Evolutionary conservation across 2,329 filamentous ascomycete genomes (phyloP), one percentile per base, ranked within the genome.

Genomic region (Aureobasidium melanogenum): DNA sequence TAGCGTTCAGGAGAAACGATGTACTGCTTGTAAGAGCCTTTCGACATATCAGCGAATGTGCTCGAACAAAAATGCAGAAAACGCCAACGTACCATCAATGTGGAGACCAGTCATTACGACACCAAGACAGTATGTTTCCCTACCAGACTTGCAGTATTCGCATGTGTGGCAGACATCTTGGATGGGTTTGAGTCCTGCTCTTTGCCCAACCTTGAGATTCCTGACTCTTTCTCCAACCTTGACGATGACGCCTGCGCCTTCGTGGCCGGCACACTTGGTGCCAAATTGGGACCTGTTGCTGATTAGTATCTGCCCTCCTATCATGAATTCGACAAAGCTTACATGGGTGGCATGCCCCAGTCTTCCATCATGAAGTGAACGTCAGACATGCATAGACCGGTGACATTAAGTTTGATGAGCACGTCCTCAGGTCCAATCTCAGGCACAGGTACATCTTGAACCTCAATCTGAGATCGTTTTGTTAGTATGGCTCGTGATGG

Each of bases 21-120:
- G 68, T 86, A 86, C 68, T 86, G 80, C 69, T 84, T 80, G 68
- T 84, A 86, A 0, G 80, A 80, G 1, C 82, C 78, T 72, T 32
- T 36, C 8, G 8, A 3, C 26, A 19, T 4, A 10, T 55, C 26
- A 55, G 38, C 24, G 26, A 24, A 34, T 7, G 10, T 9, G 19
- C 10, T 7, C 10, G 9, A 3, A 14, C 17, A 34, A n/a, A 1
- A 17, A 24, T 14, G 14, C 4, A 14, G 2, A 30, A 36, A 22
- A 6, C 5, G 7, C 1, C 1, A 30, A 64, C 62, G 48, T 12
- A 67, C 70, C 73, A 39, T 72, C 73, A 52, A 63, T 71, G 51
- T 68, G 69, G 57, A 82, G 72, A 36, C 76, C 82, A 5, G 75
- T 82, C 64, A 74, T 69, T n/a, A 79, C 70, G 12, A 71, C 77